Evolutionary conservation across 2,329 filamentous ascomycete genomes (phyloP).

Genomic region (Paraconiothyrium sp.): DNA sequence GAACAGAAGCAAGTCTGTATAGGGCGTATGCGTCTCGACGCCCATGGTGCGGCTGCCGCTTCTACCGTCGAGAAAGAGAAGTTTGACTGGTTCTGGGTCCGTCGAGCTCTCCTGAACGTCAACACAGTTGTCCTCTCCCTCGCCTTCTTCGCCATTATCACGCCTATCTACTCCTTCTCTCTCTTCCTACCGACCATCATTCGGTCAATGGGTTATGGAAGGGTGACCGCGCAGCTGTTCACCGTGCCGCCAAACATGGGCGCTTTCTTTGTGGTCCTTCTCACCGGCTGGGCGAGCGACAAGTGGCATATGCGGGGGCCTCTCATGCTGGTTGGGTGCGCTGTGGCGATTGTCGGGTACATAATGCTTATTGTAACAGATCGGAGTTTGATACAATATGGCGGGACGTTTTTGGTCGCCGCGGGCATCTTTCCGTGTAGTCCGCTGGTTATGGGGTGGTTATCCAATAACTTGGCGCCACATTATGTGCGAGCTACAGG

Average conservation of each 20-base stretch:
- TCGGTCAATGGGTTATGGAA: slow-evolving; percentile 49
- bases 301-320: slow-evolving; percentile 48
- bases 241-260: slow-evolving; percentile 56
- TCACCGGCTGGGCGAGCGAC: slow-evolving; percentile 59
- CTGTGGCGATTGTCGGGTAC: slow-evolving; percentile 59
- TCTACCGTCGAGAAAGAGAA: slow-evolving; percentile 49
- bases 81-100: slow-evolving; percentile 55
- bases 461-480: slow-evolving; percentile 57
- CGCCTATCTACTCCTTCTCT: slow-evolving; percentile 57
- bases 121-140: slow-evolving; percentile 53
- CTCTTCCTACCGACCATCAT: slow-evolving; percentile 54
- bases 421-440: slow-evolving; percentile 54
- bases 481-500: slow-evolving; percentile 67
- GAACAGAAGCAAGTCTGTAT: slow-evolving; percentile 40
- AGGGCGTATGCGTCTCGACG: slow-evolving; percentile 40
- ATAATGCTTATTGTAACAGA: slow-evolving; percentile 60
- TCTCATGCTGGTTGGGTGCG: slow-evolving; percentile 62
- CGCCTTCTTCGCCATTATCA: slow-evolving; percentile 51
- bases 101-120: slow-evolving; percentile 39
- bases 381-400: slow-evolving; percentile 50
- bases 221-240: slow-evolving; percentile 50
- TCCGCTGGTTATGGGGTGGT: slow-evolving; percentile 54
- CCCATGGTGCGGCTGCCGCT: slow-evolving; percentile 32
- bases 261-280: slow-evolving; percentile 47
- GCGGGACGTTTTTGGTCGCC: slow-evolving; percentile 52